Conservation (phyloP, 371 early-diverging fungal species). For the Entomophthora muscae region DNA sequence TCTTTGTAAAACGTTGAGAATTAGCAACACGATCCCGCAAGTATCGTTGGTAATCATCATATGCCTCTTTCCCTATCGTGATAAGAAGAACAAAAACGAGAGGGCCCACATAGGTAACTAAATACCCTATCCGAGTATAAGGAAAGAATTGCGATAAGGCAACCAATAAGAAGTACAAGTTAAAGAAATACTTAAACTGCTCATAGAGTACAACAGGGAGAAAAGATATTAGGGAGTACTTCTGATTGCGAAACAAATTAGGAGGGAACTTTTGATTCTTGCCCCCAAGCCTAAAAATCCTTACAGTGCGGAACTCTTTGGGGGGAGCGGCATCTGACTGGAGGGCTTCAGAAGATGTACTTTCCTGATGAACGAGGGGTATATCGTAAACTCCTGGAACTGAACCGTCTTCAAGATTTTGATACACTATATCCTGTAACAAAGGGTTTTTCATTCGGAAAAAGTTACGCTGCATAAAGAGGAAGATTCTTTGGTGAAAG, state of each 20-base stretch:
- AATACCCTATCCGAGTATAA: conserved; percentile 50
- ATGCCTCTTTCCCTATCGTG: conserved; percentile 90
- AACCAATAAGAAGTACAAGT: conserved; percentile 91
- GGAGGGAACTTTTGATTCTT: conserved; percentile 41
- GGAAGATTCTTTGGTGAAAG: too few relatives aligned
- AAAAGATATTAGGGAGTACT: conserved; percentile 85
- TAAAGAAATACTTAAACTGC: conserved; percentile 96
- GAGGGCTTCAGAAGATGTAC: background rate
- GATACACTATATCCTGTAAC: background rate
- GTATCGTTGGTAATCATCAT: conserved; percentile 87
- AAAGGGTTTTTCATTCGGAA: background rate
- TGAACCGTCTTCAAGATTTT: background rate
- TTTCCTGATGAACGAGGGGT: background rate
- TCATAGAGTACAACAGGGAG: conserved; percentile 81
- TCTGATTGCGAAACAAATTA: conserved; percentile 92
- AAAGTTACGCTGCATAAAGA: background rate
- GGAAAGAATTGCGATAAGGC: conserved; percentile 89
- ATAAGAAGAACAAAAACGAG: conserved; percentile 84
- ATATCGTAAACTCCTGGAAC: background rate
- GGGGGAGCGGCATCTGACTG: background rate
- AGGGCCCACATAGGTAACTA: conserved; percentile 90
- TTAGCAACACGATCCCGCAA: conserved; percentile 89
- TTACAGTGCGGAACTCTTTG: background rate
- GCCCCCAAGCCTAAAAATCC: conserved; percentile 10
- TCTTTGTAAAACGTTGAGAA: conserved; percentile 27